Conservation (phyloP, 2,329 filamentous ascomycete species). For the Cylindrodendrum hubeiense region DNA sequence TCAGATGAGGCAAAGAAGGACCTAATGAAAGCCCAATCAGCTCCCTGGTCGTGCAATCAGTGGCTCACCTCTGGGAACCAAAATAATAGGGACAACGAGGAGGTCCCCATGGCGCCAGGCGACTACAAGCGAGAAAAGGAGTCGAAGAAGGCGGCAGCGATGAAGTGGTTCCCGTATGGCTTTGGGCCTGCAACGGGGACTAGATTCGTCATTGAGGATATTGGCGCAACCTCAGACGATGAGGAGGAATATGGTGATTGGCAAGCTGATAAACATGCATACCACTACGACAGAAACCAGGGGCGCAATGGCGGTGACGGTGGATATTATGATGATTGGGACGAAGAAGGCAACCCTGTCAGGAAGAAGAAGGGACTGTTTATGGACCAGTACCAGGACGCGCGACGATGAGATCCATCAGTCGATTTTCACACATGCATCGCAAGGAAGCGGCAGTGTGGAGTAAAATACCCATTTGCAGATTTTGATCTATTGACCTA, state of each 20-base stretch:
- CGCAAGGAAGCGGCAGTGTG: neutral
- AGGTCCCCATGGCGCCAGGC: constrained; percentile 41
- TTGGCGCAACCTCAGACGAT: constrained; percentile 56
- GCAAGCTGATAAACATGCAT: constrained; percentile 45
- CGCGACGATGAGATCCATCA: neutral
- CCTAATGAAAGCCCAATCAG: constrained; percentile 23
- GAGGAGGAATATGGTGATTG: constrained; percentile 59
- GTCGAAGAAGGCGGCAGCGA: constrained; percentile 53
- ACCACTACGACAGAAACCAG: constrained; percentile 6
- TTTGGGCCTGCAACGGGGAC: constrained; percentile 57
- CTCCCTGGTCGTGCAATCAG: constrained; percentile 22
- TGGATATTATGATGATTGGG: neutral
- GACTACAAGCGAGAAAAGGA: constrained; percentile 53
- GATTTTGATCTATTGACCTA: constrained; percentile 23
- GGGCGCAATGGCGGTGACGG: neutral
- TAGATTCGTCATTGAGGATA: constrained; percentile 59
- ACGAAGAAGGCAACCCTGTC: constrained; percentile 20
- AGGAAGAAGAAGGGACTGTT: constrained; percentile 19
- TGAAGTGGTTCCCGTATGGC: constrained; percentile 62
- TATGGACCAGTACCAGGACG: constrained; percentile 30
- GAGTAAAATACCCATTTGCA: neutral
- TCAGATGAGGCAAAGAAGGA: constrained; percentile 46
- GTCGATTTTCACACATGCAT: neutral
- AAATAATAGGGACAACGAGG: constrained; percentile 3
- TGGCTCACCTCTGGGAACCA: neutral